A percentile compares a stretch with the other conserved stretches of the same genome.
These are phyloP conservation scores for Glebionis coronaria DNA, from an alignment of 129 eudicot genomes.

Conservation along the genomic window DNA sequence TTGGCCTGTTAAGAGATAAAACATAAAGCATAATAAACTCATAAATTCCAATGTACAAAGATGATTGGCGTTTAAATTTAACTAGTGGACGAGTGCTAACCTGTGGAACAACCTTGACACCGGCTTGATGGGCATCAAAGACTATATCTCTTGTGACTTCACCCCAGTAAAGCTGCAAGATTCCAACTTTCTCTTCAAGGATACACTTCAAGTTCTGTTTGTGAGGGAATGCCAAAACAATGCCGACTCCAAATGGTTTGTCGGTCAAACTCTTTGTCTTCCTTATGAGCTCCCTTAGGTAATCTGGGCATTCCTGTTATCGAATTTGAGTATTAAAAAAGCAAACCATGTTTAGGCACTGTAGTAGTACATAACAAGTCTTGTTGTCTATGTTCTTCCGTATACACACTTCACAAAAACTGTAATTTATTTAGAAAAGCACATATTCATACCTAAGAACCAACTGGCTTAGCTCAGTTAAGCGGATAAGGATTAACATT, in stretches of 20 bases:
- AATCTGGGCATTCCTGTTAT: constrained; percentile 80
- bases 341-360: too few relatives aligned
- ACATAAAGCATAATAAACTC: background rate
- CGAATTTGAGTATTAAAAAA: too few relatives aligned
- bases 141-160: constrained; percentile 65
- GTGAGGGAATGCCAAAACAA: constrained; percentile 91
- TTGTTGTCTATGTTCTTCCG: too few relatives aligned
- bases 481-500: too few relatives aligned
- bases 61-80: background rate
- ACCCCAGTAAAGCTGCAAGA: constrained; percentile 94
- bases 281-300: constrained; percentile 75
- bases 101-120: constrained; percentile 89
- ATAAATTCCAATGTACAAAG: constrained; percentile 5
- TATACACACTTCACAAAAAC: too few relatives aligned
- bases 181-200: constrained; percentile 76
- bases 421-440: too few relatives aligned
- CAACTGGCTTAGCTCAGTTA: too few relatives aligned
- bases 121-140: constrained; percentile 71
- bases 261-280: constrained; percentile 78
- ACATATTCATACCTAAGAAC: too few relatives aligned
- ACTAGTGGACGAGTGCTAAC: constrained; percentile 33
- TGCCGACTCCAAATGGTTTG: constrained; percentile 92
- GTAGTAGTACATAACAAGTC: too few relatives aligned
- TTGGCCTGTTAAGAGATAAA: constrained; percentile 8
- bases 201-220: constrained; percentile 70